Evolutionary conservation across 139 green algal genomes (phyloP).

Genomic region (Volvox africanus): DNA sequence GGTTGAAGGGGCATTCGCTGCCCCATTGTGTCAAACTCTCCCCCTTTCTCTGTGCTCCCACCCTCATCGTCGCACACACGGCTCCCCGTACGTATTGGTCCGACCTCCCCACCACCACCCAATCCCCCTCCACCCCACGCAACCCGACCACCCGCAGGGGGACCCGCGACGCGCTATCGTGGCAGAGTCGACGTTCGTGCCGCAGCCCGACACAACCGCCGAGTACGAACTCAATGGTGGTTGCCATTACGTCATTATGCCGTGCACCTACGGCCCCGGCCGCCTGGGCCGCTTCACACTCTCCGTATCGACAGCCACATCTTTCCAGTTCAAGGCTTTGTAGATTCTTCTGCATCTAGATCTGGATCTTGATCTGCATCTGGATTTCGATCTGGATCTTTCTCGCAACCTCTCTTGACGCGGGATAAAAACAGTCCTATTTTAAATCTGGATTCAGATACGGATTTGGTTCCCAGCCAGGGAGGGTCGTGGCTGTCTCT

Average conservation of each 20-base stretch:
- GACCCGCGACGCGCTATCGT: slow-evolving; percentile 45
- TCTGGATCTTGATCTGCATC: background rate
- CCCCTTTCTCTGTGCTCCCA: too few relatives aligned
- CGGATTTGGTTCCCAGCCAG: background rate
- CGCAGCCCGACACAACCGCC: slow-evolving; percentile 32
- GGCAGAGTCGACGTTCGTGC: slow-evolving; percentile 60
- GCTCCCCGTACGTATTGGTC: too few relatives aligned
- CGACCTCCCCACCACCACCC: too few relatives aligned
- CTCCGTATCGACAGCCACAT: background rate
- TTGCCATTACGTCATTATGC: slow-evolving; percentile 70
- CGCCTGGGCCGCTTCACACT: slow-evolving; percentile 39
- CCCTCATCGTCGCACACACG: too few relatives aligned
- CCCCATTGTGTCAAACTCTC: too few relatives aligned
- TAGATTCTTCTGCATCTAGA: background rate
- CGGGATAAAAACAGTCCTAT: too few relatives aligned
- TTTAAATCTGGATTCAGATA: background rate
- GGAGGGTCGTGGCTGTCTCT: too few relatives aligned
- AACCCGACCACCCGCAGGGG: background rate
- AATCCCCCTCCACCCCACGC: too few relatives aligned
- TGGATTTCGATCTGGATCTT: background rate
- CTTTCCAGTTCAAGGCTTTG: slow-evolving; percentile 33
- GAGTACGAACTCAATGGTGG: slow-evolving; percentile 61
- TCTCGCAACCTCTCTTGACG: too few relatives aligned
- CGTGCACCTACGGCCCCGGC: slow-evolving; percentile 65
- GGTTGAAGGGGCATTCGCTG: too few relatives aligned